Evolutionary conservation across 73 alveolate genomes (phyloP), one percentile per base, ranked within the genome.

Genomic region (Tetrahymena borealis): DNA sequence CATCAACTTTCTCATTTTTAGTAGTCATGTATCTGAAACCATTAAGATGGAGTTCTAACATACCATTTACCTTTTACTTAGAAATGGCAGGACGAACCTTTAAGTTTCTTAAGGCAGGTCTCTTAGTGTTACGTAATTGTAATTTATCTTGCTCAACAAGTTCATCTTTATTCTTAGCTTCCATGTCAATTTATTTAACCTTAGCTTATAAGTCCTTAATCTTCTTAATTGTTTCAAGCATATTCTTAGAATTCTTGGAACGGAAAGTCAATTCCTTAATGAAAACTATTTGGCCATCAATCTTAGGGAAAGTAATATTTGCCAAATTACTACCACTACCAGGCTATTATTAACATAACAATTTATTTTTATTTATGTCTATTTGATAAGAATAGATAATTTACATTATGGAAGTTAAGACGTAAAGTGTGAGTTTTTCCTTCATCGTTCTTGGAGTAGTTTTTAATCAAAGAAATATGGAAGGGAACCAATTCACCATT

Each of bases 381-480:
- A 41, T 4, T 18, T 24, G 15, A 32, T 94, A 95, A 37, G 96
- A 60, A 60, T 60, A n/a, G 28, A 40, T 93, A 93, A 3, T 97
- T 96, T 39, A 99, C 98, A 41, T 94, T 92, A 39, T 97, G 98
- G 94, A 97, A 96, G 91, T 98, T 98, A 35, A 98, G 93, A 91
- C 99, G 91, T 32, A 98, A 91, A 78, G 93, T 95, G 33, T 96
- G 94, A 92, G 94, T 95, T 77, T 94, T 94, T 35, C 98, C 99
- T 94, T 98, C 99, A 90, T 93, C 96, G 20, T 96, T 96, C 35
- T 96, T 94, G 6, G 99, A 97, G n/a, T 97, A 95, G 94, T 95
- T 97, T 97, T 98, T 98, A 36, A 98, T 96, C 33, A 98, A 92
- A 15, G 98, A 94, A 38, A 97, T 97, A 93, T 98, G 99, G 94